Percentiles rank a stretch among this genome's conserved stretches.
Conservation (phyloP, 2,329 filamentous ascomycete species). For the Ustulina deusta region DNA sequence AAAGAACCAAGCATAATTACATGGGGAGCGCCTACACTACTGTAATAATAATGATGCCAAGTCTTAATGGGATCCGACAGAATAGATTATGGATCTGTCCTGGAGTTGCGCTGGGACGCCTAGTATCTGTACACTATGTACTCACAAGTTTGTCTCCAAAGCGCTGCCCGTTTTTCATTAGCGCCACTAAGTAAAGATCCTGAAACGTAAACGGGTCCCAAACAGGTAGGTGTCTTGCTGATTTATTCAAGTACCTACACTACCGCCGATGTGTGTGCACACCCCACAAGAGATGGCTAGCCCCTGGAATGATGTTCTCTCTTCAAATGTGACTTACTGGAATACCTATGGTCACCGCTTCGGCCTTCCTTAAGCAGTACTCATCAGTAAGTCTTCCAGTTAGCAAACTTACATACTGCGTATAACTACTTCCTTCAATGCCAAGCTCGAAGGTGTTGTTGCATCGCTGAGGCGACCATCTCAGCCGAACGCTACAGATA, state of each 20-base stretch:
- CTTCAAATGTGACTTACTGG: too few relatives aligned
- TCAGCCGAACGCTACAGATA: conserved; percentile 15
- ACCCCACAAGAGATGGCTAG: not conserved
- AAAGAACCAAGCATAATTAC: conserved; percentile 25
- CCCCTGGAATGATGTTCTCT: too few relatives aligned
- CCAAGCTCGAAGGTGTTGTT: conserved; percentile 22
- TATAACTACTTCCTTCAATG: conserved; percentile 7
- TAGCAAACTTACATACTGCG: not conserved
- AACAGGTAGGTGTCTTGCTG: conserved; percentile 15
- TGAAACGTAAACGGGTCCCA: conserved; percentile 28
- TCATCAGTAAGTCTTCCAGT: not conserved
- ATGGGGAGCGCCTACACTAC: not conserved
- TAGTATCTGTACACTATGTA: not conserved
- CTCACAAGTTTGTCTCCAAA: not conserved
- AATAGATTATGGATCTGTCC: conserved; percentile 7
- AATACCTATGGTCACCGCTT: conserved; percentile 6
- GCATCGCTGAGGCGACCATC: conserved; percentile 21
- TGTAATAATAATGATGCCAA: conserved; percentile 21
- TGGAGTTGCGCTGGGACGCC: not conserved
- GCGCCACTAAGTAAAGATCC: conserved; percentile 28
- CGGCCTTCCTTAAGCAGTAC: not conserved
- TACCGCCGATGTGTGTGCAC: too few relatives aligned
- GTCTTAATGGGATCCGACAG: conserved; percentile 13
- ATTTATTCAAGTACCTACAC: too few relatives aligned
- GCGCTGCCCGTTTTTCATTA: conserved; percentile 13